Evolutionary conservation across 2,329 filamentous ascomycete species (phyloP).

Genomic region (Aspergillus pseudotamarii): DNA sequence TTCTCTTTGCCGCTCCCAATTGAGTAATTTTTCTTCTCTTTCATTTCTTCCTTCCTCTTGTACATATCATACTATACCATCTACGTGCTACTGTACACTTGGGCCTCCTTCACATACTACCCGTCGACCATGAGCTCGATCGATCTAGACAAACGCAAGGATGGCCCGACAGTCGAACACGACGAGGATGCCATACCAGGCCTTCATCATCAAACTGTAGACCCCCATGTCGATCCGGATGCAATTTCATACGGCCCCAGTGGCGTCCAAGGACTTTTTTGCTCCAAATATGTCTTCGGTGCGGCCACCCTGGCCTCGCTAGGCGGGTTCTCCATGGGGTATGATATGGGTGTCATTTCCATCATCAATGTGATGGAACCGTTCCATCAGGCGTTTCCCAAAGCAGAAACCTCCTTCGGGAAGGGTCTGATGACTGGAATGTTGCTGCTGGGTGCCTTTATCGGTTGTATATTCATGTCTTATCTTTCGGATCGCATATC

Average conservation of each 20-base stretch:
- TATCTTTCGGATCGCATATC: slow-evolving; percentile 41
- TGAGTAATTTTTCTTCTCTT: neutral
- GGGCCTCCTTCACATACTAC: neutral
- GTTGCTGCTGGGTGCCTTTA: slow-evolving; percentile 39
- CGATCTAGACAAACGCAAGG: slow-evolving; percentile 1
- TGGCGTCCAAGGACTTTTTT: slow-evolving; percentile 36
- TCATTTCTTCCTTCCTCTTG: neutral
- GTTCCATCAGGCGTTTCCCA: slow-evolving; percentile 45
- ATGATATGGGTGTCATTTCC: slow-evolving; percentile 49
- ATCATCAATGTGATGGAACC: slow-evolving; percentile 51
- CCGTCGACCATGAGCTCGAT: neutral
- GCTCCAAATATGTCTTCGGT: slow-evolving; percentile 44
- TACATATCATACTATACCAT: neutral
- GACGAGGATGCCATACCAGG: neutral
- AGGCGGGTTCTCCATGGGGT: slow-evolving; percentile 46
- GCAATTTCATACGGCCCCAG: slow-evolving; percentile 27
- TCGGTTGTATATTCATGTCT: slow-evolving; percentile 43
- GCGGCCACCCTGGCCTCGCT: slow-evolving; percentile 45
- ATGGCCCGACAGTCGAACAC: neutral
- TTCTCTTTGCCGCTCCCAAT: neutral
- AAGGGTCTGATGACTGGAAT: slow-evolving; percentile 50
- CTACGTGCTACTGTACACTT: neutral
- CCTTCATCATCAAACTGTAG: neutral
- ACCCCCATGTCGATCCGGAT: neutral
- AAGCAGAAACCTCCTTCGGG: slow-evolving; percentile 37